Evolutionary conservation across 1,139 yeast species (phyloP).

Genomic region (Blastobotrys persicus): DNA sequence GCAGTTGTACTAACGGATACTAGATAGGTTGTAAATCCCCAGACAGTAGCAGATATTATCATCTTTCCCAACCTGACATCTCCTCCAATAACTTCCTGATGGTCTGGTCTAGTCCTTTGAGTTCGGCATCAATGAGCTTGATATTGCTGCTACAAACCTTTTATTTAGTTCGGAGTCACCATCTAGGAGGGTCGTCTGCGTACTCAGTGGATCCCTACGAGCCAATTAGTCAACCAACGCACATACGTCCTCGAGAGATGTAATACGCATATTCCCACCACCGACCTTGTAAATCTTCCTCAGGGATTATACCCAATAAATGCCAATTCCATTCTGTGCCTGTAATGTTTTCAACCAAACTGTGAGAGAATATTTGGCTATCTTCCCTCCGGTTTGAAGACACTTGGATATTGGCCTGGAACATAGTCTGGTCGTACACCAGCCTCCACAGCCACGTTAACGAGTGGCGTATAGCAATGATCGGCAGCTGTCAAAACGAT

Average conservation of each 20-base stretch:
- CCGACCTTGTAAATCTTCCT: slow-evolving; percentile 45
- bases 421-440: slow-evolving; percentile 47
- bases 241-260: slow-evolving; percentile 50
- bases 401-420: slow-evolving; percentile 45
- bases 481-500: slow-evolving; percentile 44
- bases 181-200: slow-evolving; percentile 48
- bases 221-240: slow-evolving; percentile 45
- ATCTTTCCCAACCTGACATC: too few species aligned
- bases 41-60: too few species aligned
- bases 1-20: too few species aligned
- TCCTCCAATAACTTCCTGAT: too few species aligned
- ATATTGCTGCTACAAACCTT: too few species aligned
- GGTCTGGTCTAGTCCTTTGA: too few species aligned
- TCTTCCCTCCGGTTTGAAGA: too few species aligned
- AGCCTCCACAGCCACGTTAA: slow-evolving; percentile 43
- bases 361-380: slow-evolving; percentile 43
- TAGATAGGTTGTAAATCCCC: too few species aligned
- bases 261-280: slow-evolving; percentile 40
- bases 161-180: too few species aligned
- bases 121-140: too few species aligned
- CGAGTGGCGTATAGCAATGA: slow-evolving; percentile 34
- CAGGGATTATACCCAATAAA: slow-evolving; percentile 33
- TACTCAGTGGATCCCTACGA: slow-evolving; percentile 38
- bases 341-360: slow-evolving; percentile 55
- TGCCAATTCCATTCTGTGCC: slow-evolving; percentile 39